Evolutionary conservation across 495 filamentous ascomycete species (phyloP).

Genomic region (Lasiosphaeria miniovina): DNA sequence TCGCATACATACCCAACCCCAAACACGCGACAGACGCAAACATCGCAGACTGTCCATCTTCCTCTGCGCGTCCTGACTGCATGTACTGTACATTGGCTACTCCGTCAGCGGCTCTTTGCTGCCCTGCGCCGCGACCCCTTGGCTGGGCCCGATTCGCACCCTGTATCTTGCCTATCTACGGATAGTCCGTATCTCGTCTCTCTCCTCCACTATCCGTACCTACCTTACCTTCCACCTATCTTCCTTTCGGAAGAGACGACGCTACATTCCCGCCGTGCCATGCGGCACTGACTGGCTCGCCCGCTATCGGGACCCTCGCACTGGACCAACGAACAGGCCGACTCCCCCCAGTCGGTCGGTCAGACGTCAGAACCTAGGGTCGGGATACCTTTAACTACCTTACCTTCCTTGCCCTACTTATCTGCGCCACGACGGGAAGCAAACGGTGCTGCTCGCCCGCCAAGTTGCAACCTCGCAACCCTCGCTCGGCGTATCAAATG

Average conservation of each 20-base stretch:
- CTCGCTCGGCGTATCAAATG: slow-evolving; percentile 20
- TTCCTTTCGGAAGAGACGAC: no score
- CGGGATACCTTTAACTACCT: not conserved
- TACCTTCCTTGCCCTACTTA: slow-evolving; percentile 16
- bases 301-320: slow-evolving; percentile 1
- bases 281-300: not conserved
- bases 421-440: slow-evolving; percentile 31
- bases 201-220: not conserved
- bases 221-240: not conserved
- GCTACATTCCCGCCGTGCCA: not conserved
- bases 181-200: not conserved
- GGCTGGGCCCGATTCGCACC: no score
- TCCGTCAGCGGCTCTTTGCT: not conserved
- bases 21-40: not conserved
- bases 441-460: slow-evolving; percentile 18
- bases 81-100: not conserved
- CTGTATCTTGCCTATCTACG: not conserved
- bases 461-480: slow-evolving; percentile 10
- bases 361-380: no score
- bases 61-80: not conserved
- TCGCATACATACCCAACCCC: not conserved
- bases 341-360: no score
- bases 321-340: no score
- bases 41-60: not conserved
- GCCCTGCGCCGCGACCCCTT: not conserved